Evolutionary conservation across 441 rosid species (phyloP), one percentile per base, ranked within the genome.

Genomic region (Erodium chrysanthum): DNA sequence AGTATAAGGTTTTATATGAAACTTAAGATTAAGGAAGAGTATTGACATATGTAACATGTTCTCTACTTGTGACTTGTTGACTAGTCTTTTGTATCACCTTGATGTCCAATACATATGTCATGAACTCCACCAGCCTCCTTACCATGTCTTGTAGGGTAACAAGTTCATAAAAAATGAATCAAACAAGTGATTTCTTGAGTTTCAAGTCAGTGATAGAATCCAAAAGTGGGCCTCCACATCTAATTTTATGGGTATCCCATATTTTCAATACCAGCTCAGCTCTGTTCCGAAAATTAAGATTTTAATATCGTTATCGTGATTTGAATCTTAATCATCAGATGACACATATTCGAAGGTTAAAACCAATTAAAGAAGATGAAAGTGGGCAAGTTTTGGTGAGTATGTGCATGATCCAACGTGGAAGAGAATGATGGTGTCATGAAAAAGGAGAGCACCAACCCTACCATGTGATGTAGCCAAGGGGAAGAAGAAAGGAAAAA

Each of bases 381-480:
- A 46, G 18, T 46, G 52, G 52, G 17, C 11, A 52, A 54, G 61
- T 58, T 21, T 21, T 58, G 63, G 22, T 58, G 29, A 56, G 63
- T 21, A 20, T 58, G 63, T 58, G 63, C 29, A 58, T 58, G 63
- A 21, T 22, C 63, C 63, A 58, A 58, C 29, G 9, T 58, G 27
- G 29, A 21, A 10, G n/a, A 21, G 63, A 58, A 58, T 58, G 31
- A 58, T 58, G 1, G n/a, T 58, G 63, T 58, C 7, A 10, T 21
- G 22, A 58, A 58, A 58, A 58, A 10, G 63, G 23, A 18, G 63
- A 21, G 63, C 63, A 58, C 63, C 63, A 58, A 58, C 63, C 63
- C 63, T 58, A 21, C 63, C 63, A 58, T 58, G 63, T 58, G 63
- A 58, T 58, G 29, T 25, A 58, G 22, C 29, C 10, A 58, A 21